phyloP scores from a whole-genome alignment of 2,329 filamentous ascomycete genomes.

The Hypoxylon sp. region DNA sequence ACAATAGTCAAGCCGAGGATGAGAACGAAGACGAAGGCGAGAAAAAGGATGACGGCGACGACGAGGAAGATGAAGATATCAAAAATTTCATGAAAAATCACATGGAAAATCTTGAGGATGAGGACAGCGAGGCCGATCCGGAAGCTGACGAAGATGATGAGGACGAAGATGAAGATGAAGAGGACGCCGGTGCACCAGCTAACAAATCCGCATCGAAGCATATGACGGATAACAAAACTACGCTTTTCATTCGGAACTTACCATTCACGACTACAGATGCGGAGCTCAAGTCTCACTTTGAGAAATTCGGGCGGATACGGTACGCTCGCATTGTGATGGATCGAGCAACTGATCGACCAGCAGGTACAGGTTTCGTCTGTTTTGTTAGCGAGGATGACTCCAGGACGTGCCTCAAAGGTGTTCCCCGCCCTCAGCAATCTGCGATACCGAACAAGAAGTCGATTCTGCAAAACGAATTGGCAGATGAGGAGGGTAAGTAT shows the following conservation, averaged over 20 bases:
- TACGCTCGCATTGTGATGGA: slow-evolving; percentile 95
- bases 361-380: slow-evolving; percentile 94
- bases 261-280: slow-evolving; percentile 90
- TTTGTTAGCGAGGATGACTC: slow-evolving; percentile 84
- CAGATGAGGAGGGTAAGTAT: slow-evolving; percentile 85
- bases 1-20: slow-evolving; percentile 49
- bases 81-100: slow-evolving; percentile 64
- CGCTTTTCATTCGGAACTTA: slow-evolving; percentile 92
- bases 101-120: slow-evolving; percentile 51
- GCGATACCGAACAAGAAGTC: slow-evolving; percentile 75
- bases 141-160: slow-evolving; percentile 70
- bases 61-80: slow-evolving; percentile 54
- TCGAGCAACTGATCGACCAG: slow-evolving; percentile 83
- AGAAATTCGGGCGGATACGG: slow-evolving; percentile 85
- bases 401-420: slow-evolving; percentile 78
- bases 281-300: slow-evolving; percentile 84
- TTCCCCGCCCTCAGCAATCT: slow-evolving; percentile 70
- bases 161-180: slow-evolving; percentile 57
- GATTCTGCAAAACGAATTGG: slow-evolving; percentile 85
- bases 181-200: slow-evolving; percentile 54
- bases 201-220: slow-evolving; percentile 43
- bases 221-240: slow-evolving; percentile 75
- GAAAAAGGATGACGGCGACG: slow-evolving; percentile 49
- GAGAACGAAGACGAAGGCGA: slow-evolving; percentile 43
- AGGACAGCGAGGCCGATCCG: slow-evolving; percentile 56